Evolutionary conservation across 202 grass and related monocot genomes (phyloP).

Genomic region (Eragrostis tef): DNA sequence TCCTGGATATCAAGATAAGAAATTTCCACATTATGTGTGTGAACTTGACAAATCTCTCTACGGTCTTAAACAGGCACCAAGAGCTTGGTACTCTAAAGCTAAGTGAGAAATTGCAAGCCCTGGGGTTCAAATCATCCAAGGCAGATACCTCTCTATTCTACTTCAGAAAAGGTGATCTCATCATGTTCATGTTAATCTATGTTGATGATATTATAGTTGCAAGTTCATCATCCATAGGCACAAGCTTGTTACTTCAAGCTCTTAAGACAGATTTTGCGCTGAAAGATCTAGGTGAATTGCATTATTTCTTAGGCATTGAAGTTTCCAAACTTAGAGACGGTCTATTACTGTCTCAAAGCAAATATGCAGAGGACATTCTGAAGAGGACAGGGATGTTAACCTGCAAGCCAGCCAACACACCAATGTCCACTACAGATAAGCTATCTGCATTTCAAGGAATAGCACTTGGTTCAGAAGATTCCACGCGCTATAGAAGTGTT

Average conservation of each 20-base stretch:
- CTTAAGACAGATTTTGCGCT: too few relatives aligned
- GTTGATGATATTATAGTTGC: background rate
- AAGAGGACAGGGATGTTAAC: background rate
- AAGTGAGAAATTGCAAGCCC: rapidly evolving
- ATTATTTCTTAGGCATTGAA: too few relatives aligned
- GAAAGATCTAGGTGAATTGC: too few relatives aligned
- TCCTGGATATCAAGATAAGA: too few relatives aligned
- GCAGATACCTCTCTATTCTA: background rate
- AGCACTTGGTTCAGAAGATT: background rate
- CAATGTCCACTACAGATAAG: background rate
- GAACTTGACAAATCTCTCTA: too few relatives aligned
- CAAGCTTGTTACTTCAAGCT: too few relatives aligned
- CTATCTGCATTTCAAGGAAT: background rate
- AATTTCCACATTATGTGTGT: too few relatives aligned
- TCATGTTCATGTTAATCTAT: background rate
- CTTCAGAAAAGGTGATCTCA: background rate
- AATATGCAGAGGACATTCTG: background rate
- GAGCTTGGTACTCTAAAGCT: background rate
- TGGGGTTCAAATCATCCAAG: background rate
- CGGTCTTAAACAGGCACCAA: too few relatives aligned
- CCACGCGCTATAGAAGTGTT: background rate
- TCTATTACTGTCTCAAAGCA: too few relatives aligned
- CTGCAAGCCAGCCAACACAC: background rate
- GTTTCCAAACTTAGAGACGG: too few relatives aligned
- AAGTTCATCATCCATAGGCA: background rate